A percentile compares a stretch with the other conserved stretches of the same genome.
Evolutionary conservation across 805 yeast species (phyloP).

Genomic region (Kodamaea hsintzibuensis): DNA sequence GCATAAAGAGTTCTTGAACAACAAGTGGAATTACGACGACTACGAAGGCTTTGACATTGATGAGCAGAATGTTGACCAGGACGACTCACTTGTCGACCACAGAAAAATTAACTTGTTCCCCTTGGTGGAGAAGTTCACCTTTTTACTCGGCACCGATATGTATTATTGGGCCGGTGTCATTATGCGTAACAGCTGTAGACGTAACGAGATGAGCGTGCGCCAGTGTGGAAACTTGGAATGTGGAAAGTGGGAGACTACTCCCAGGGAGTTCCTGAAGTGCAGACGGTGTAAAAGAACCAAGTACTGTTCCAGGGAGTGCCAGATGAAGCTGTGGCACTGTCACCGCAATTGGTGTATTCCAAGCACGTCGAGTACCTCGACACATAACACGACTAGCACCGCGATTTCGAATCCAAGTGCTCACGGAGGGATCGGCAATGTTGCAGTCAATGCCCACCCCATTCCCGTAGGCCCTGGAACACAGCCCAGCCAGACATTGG

Average conservation of each 20-base stretch:
- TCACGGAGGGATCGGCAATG: constrained; percentile 5
- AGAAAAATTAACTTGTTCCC: constrained; percentile 75
- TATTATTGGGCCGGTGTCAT: constrained; percentile 98
- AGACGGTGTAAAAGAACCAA: constrained; percentile 92
- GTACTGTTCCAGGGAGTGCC: constrained; percentile 92
- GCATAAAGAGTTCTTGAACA: constrained; percentile 29
- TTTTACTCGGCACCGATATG: constrained; percentile 70
- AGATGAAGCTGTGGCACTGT: constrained; percentile 85
- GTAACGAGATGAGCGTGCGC: constrained; percentile 80
- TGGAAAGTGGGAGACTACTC: constrained; percentile 90
- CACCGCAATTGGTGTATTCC: constrained; percentile 93
- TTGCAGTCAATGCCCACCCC: constrained; percentile 8
- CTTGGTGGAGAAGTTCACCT: constrained; percentile 86
- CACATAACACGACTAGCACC: constrained; percentile 16
- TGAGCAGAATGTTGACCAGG: constrained; percentile 33
- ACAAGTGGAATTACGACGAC: constrained; percentile 42
- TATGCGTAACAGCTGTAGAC: constrained; percentile 92
- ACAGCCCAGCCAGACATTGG: neutral
- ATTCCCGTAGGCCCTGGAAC: constrained; percentile 2
- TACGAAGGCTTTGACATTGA: constrained; percentile 44
- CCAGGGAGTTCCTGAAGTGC: constrained; percentile 93
- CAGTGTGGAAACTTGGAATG: constrained; percentile 94
- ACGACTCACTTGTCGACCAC: constrained; percentile 45
- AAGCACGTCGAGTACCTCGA: constrained; percentile 34
- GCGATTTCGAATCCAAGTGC: constrained; percentile 7